These are phyloP conservation scores for Aureoboletus auriporus DNA, from an alignment of 768 basidiomycete species.

Conservation along the genomic window DNA sequence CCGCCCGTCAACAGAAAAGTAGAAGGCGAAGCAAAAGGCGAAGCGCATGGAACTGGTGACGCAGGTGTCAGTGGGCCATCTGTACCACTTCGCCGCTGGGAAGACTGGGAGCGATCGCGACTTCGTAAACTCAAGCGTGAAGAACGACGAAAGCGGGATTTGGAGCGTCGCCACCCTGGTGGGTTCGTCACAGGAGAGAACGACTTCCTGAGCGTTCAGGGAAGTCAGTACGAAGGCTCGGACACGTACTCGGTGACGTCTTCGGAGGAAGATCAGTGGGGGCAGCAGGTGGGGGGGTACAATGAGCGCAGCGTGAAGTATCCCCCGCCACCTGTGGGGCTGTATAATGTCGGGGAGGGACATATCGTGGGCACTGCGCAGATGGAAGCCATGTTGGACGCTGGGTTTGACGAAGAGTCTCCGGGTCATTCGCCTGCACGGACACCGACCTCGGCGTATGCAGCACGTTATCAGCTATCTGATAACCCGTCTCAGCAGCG, in stretches of 20 bases:
- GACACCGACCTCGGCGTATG: constrained; percentile 32
- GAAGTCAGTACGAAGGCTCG: constrained; percentile 69
- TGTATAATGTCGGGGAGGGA: constrained; percentile 39
- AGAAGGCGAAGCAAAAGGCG: constrained; percentile 80
- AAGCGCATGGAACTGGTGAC: constrained; percentile 70
- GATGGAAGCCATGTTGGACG: constrained; percentile 89
- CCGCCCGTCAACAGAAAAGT: constrained; percentile 67
- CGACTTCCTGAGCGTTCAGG: constrained; percentile 55
- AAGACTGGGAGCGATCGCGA: constrained; percentile 97
- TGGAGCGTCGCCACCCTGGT: constrained; percentile 72
- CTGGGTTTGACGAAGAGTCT: constrained; percentile 70
- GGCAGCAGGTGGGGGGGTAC: constrained; percentile 90
- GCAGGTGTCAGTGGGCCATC: constrained; percentile 48
- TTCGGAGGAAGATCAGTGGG: constrained; percentile 96
- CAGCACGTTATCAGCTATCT: constrained; percentile 59
- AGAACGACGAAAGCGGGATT: constrained; percentile 72
- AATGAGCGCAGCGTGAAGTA: constrained; percentile 80
- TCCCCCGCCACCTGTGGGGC: constrained; percentile 80
- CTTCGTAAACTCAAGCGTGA: constrained; percentile 88
- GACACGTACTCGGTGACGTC: constrained; percentile 79
- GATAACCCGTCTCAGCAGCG: constrained; percentile 44
- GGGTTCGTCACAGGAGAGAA: constrained; percentile 63
- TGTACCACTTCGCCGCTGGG: constrained; percentile 96
- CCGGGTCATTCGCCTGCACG: constrained; percentile 46
- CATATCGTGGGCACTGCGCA: constrained; percentile 64